A percentile compares a stretch with the other conserved stretches of the same genome.
Conservation (phyloP, 805 yeast genomes). For the Kurtzmaniella cleridarum region DNA sequence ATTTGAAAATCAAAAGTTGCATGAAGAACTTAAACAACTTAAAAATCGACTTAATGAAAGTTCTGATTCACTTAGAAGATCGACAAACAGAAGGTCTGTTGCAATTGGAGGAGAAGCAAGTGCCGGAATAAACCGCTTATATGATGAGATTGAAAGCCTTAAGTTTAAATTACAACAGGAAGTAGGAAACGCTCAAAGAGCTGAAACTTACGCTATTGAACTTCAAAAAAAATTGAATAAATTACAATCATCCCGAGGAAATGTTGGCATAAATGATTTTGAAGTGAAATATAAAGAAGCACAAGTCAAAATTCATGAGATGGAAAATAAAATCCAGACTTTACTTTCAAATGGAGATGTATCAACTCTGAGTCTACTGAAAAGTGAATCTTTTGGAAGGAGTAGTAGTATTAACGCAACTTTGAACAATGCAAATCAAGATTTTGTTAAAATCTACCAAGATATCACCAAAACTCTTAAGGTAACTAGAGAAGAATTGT, state of each 20-base stretch:
- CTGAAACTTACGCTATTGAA: slow-evolving; percentile 44
- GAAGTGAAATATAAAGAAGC: slow-evolving; percentile 32
- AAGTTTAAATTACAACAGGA: slow-evolving; percentile 47
- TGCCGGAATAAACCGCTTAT: slow-evolving; percentile 9
- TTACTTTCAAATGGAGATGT: slow-evolving; percentile 10
- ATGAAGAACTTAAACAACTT: slow-evolving; percentile 53
- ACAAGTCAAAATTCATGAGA: slow-evolving; percentile 26
- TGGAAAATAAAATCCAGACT: slow-evolving; percentile 25
- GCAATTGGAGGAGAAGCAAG: slow-evolving; percentile 28
- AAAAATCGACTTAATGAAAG: slow-evolving; percentile 51
- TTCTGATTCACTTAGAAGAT: slow-evolving; percentile 57
- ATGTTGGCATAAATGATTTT: slow-evolving; percentile 24
- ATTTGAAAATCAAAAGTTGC: slow-evolving; percentile 40
- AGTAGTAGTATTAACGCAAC: slow-evolving; percentile 17
- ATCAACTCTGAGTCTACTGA: slow-evolving; percentile 11
- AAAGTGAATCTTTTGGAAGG: slow-evolving; percentile 31
- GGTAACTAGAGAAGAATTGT: slow-evolving; percentile 39
- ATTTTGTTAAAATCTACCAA: slow-evolving; percentile 44
- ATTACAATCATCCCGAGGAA: slow-evolving; percentile 36
- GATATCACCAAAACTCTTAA: slow-evolving; percentile 43
- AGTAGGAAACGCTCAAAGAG: slow-evolving; percentile 44
- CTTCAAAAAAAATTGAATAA: slow-evolving; percentile 38
- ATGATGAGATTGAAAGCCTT: slow-evolving; percentile 44
- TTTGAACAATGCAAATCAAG: slow-evolving; percentile 30
- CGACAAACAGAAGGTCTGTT: slow-evolving; percentile 26